Conservation (phyloP, 495 filamentous ascomycete species). For the Ascodesmis nigricans region DNA sequence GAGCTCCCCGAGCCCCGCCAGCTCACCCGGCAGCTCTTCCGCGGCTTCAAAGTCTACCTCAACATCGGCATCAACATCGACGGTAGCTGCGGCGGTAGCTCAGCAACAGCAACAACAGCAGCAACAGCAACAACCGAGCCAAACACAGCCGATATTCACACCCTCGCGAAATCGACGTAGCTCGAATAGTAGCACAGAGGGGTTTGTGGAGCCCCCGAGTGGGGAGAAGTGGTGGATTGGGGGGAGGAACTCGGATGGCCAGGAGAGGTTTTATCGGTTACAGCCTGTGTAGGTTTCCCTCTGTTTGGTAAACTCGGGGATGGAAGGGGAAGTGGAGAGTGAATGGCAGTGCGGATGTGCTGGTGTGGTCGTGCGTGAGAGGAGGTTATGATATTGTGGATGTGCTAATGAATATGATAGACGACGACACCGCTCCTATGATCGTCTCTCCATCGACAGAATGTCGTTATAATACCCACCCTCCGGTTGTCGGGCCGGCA, state of each 20-base stretch:
- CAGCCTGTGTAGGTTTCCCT: constrained; percentile 20
- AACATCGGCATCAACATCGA: constrained; percentile 11
- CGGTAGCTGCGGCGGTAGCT: constrained; percentile 9
- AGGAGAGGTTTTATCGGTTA: constrained; percentile 45
- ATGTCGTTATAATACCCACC: constrained; percentile 17
- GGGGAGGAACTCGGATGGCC: constrained; percentile 42
- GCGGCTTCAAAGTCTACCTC: constrained; percentile 15
- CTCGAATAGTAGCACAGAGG: constrained; percentile 37
- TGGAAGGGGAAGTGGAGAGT: background rate
- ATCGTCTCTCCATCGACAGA: constrained; percentile 20
- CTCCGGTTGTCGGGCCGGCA: no score
- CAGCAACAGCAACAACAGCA: constrained; percentile 10
- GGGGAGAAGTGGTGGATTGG: constrained; percentile 61
- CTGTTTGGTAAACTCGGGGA: background rate
- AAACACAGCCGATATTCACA: constrained; percentile 20
- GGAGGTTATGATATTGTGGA: background rate
- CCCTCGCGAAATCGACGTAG: constrained; percentile 30
- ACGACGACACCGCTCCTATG: constrained; percentile 19
- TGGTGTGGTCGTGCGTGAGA: background rate
- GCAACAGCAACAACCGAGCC: constrained; percentile 9
- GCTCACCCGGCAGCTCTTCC: constrained; percentile 18
- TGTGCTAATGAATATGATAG: constrained; percentile 9
- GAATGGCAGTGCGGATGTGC: background rate
- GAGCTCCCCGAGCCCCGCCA: constrained; percentile 23
- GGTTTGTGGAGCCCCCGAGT: constrained; percentile 37